These are phyloP conservation scores for Talaromyces pinophilus DNA, from an alignment of 2,329 filamentous ascomycete species.

Conservation along the genomic window DNA sequence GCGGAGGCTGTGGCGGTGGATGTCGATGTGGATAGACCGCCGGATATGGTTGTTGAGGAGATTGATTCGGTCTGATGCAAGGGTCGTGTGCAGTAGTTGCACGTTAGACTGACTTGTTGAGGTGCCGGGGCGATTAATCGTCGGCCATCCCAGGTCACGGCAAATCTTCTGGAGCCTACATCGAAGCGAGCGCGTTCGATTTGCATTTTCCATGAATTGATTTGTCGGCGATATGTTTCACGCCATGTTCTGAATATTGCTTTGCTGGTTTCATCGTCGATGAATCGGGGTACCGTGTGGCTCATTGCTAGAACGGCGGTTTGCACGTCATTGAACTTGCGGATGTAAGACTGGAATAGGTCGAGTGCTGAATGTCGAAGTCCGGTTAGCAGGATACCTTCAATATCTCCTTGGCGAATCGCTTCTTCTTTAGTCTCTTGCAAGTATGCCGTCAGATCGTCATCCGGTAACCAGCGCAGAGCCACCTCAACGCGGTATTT, in stretches of 20 bases:
- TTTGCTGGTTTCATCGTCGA: constrained; percentile 55
- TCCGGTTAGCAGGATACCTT: constrained; percentile 64
- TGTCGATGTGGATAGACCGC: constrained; percentile 35
- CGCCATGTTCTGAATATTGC: constrained; percentile 61
- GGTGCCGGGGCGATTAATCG: constrained; percentile 53
- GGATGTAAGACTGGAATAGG: constrained; percentile 62
- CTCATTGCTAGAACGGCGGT: constrained; percentile 63
- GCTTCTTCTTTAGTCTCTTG: constrained; percentile 54
- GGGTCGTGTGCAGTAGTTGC: constrained; percentile 60
- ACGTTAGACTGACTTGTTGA: constrained; percentile 59
- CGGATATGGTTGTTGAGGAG: constrained; percentile 32
- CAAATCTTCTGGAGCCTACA: constrained; percentile 57
- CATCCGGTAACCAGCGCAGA: constrained; percentile 53
- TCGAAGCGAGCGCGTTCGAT: constrained; percentile 61
- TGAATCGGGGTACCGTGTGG: constrained; percentile 60
- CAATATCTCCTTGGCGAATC: constrained; percentile 58
- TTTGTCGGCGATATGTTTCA: constrained; percentile 60
- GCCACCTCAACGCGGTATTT: constrained; percentile 64
- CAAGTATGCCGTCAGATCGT: constrained; percentile 55
- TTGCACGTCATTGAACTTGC: constrained; percentile 62
- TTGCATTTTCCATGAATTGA: constrained; percentile 64
- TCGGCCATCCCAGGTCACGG: constrained; percentile 52
- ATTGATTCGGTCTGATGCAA: constrained; percentile 52
- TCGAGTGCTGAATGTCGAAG: constrained; percentile 60
- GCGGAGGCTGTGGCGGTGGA: constrained; percentile 18